Conservation (phyloP, 1,139 yeast species). For the Yamadazyma sp. region DNA sequence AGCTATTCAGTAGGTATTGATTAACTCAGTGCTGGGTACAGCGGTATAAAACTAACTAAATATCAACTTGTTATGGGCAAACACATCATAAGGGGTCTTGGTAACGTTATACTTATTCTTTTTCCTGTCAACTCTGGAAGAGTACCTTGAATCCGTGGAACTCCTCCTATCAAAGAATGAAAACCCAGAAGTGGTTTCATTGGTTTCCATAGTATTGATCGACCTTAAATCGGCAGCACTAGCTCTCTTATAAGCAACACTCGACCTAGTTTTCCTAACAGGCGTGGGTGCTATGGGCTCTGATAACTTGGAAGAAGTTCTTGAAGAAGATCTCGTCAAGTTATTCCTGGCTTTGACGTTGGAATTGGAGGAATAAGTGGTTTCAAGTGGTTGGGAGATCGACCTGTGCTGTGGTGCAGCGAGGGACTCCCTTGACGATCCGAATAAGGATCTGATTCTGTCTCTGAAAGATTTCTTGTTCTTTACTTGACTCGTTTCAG, state of each 20-base stretch:
- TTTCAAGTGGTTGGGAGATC: constrained; percentile 16
- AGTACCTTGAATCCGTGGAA: constrained; percentile 20
- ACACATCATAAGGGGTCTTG: constrained; percentile 30
- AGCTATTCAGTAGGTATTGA: too few relatives aligned
- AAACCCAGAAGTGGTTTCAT: constrained; percentile 34
- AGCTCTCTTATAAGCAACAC: constrained; percentile 11
- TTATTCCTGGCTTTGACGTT: not conserved
- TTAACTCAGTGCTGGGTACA: too few relatives aligned
- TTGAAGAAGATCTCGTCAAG: constrained; percentile 8
- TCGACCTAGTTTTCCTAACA: constrained; percentile 16
- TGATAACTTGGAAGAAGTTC: constrained; percentile 3
- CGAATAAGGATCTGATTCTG: constrained; percentile 28
- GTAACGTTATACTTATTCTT: constrained; percentile 33
- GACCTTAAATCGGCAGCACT: constrained; percentile 28
- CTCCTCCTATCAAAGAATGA: constrained; percentile 29
- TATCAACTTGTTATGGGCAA: constrained; percentile 20
- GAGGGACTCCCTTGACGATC: constrained; percentile 4
- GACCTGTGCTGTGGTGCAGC: constrained; percentile 1
- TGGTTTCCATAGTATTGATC: constrained; percentile 28
- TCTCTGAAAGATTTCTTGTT: constrained; percentile 27
- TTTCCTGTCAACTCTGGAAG: constrained; percentile 18
- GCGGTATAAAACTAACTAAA: constrained; percentile 17
- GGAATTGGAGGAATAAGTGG: constrained; percentile 15
- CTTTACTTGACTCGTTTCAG: constrained; percentile 12
- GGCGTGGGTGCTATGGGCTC: constrained; percentile 5